Evolutionary conservation across 225 moss, liverwort and hornwort species (phyloP), one percentile per base, ranked within the genome.

Genomic region (Physcomitrium patens): DNA sequence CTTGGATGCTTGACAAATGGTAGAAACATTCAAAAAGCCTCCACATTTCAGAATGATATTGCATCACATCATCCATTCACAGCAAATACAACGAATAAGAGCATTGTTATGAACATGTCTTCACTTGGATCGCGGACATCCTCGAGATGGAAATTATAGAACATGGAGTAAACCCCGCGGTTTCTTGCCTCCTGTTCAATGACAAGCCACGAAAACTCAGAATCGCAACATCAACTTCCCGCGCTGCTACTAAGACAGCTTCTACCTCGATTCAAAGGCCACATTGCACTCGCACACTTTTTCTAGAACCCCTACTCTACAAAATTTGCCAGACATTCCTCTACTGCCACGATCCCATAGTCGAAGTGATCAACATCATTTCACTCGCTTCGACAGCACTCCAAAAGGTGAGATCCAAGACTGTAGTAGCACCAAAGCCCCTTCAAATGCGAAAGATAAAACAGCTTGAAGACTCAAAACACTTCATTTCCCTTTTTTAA

Each of bases 401-500:
- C 67, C 44, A 68, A 20, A 31, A 48, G 9, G 11, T 37, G 31
- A 76, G 76, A 74, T 66, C 58, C 67, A 58, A 37, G 49, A 59
- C 59, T 54, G 3, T 2, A 31, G 20, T 56, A 26, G 19, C 16
- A 45, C 44, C 12, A 43, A 9, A 37, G 31, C 16, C 27, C 27
- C 49, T 37, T 19, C 44, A 12, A n/a, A 28, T 18, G 17, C 24
- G 11, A 70, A 12, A 45, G 31, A 37, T 37, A 59, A 59, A 7
- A 12, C 31, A 53, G 52, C 44, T 70, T 59, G 51, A 22, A 0
- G 14, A 22, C 22, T 37, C 59, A 67, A 59, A 12, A 8, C 54
- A 12, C 24, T 41, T 37, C 17, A 61, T 76, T 60, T 14, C 14
- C 55, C 43, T 17, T 3, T 55, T 10, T 20, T 11, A 60, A 47